Evolutionary conservation across 495 filamentous ascomycete species (phyloP).

Genomic region (Penicillium ucsense): DNA sequence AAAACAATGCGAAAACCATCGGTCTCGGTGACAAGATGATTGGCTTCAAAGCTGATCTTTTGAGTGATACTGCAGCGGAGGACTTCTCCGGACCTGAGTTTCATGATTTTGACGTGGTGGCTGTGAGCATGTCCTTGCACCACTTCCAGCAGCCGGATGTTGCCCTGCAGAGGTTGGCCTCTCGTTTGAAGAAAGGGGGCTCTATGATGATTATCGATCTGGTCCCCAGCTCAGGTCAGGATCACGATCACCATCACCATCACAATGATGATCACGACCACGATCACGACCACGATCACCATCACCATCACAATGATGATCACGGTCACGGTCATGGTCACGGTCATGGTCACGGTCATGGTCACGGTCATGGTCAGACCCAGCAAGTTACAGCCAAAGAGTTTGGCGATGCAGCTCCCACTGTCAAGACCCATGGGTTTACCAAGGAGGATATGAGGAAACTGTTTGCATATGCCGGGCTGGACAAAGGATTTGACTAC

Average conservation of each 20-base stretch:
- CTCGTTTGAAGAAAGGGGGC: constrained; percentile 52
- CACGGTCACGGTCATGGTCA: constrained; percentile 11
- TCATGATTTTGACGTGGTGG: constrained; percentile 52
- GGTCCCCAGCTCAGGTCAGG: constrained; percentile 26
- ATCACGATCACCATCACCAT: constrained; percentile 3
- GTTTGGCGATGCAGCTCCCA: background rate
- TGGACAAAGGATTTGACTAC: constrained; percentile 33
- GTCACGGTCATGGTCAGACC: constrained; percentile 8
- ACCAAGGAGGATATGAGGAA: constrained; percentile 38
- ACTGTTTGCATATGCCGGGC: constrained; percentile 44
- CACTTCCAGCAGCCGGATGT: constrained; percentile 57
- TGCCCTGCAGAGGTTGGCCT: constrained; percentile 44
- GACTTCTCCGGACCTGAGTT: constrained; percentile 39
- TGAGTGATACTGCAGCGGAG: constrained; percentile 26
- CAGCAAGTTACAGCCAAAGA: background rate
- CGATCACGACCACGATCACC: constrained; percentile 5
- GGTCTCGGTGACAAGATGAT: constrained; percentile 43
- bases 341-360: constrained; percentile 5
- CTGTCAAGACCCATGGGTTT: constrained; percentile 49
- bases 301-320: background rate
- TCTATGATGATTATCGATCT: constrained; percentile 60
- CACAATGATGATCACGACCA: constrained; percentile 14
- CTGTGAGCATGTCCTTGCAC: constrained; percentile 59
- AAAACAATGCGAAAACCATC: constrained; percentile 25
- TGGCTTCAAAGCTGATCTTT: constrained; percentile 52